phyloP scores from a whole-genome alignment of 2,329 filamentous ascomycete genomes.

The Pyrenophora teres region DNA sequence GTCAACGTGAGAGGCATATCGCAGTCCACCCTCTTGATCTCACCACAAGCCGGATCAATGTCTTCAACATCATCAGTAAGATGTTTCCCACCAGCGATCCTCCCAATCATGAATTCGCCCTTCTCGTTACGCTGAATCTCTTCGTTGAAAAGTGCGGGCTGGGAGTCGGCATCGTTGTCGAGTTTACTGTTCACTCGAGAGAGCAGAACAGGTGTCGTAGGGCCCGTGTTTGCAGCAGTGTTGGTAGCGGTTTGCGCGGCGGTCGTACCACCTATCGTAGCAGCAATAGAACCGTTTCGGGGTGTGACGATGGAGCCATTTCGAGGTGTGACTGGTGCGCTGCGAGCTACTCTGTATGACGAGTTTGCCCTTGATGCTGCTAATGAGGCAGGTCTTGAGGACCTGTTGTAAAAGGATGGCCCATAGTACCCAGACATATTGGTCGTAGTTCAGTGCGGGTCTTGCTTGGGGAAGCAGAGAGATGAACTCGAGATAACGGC shows the following conservation, averaged over 20 bases:
- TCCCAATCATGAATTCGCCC: constrained; percentile 29
- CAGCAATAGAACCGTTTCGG: constrained; percentile 16
- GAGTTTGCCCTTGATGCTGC: constrained; percentile 23
- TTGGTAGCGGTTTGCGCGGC: constrained; percentile 18
- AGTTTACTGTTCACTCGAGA: constrained; percentile 22
- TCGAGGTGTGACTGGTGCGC: constrained; percentile 18
- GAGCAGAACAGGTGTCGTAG: constrained; percentile 16
- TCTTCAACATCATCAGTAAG: constrained; percentile 27
- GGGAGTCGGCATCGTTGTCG: constrained; percentile 1
- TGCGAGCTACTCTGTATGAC: constrained; percentile 14
- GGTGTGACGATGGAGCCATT: constrained; percentile 20
- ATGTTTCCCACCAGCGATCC: constrained; percentile 32
- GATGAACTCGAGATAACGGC: not conserved
- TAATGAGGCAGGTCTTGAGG: constrained; percentile 17
- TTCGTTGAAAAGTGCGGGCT: constrained; percentile 14
- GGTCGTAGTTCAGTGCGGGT: not conserved
- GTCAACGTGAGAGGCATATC: constrained; percentile 36
- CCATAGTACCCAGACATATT: constrained; percentile 25
- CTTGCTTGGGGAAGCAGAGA: constrained; percentile 2
- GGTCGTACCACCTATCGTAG: constrained; percentile 16
- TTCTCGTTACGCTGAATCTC: constrained; percentile 29
- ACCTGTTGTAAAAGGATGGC: constrained; percentile 18
- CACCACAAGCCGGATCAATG: constrained; percentile 30
- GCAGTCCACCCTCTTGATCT: constrained; percentile 32
- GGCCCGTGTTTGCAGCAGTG: constrained; percentile 18